Evolutionary conservation across 2,329 filamentous ascomycete species (phyloP).

Genomic region (Penicillium vulpinum): DNA sequence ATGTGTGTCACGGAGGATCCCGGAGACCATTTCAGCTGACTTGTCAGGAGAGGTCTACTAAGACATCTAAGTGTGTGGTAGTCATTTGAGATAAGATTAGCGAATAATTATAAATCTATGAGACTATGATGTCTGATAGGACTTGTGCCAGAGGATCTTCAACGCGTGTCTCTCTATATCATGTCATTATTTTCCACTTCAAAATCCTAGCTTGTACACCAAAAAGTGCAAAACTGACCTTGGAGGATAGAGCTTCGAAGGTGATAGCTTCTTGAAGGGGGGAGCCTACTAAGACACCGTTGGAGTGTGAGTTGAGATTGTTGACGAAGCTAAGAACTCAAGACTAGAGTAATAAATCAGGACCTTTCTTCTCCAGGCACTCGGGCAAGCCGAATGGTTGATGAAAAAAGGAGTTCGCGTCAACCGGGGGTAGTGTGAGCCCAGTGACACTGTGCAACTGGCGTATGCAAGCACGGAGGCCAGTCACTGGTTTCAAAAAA

Average conservation of each 20-base stretch:
- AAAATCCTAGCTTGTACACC: too few relatives aligned
- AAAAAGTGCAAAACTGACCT: too few relatives aligned
- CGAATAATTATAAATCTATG: not conserved
- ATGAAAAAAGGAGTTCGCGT: constrained; percentile 64
- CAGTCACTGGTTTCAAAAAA: constrained; percentile 63
- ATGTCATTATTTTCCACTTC: too few relatives aligned
- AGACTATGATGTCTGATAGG: not conserved
- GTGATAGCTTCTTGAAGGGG: too few relatives aligned
- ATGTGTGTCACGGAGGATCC: not conserved
- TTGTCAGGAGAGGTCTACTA: not conserved
- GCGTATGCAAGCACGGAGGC: constrained; percentile 72
- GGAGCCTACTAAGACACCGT: too few relatives aligned
- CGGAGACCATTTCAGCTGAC: too few relatives aligned
- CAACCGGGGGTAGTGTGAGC: constrained; percentile 71
- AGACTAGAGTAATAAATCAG: too few relatives aligned
- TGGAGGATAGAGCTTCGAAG: too few relatives aligned
- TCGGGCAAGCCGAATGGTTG: constrained; percentile 53
- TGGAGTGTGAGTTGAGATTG: too few relatives aligned
- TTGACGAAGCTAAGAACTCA: too few relatives aligned
- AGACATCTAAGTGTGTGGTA: not conserved
- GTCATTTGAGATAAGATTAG: not conserved
- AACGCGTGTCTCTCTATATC: too few relatives aligned
- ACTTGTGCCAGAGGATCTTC: too few relatives aligned
- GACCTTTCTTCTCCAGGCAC: constrained; percentile 59
- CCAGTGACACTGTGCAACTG: constrained; percentile 67